Evolutionary conservation across 805 yeast genomes (phyloP).

Genomic region (Myxozyma kluyveri): DNA sequence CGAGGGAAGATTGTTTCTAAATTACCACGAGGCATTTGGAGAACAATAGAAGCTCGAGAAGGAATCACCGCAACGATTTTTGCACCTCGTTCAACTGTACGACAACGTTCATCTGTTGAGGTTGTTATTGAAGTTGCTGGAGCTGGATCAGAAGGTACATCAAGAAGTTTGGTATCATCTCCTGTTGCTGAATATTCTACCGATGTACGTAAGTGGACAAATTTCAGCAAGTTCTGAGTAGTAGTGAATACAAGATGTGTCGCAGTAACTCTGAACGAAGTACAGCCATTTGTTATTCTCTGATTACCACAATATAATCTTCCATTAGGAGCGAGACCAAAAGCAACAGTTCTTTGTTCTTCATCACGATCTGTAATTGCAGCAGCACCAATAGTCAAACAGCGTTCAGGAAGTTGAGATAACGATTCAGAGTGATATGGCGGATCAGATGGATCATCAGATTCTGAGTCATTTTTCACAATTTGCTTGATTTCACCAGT

Average conservation of each 20-base stretch:
- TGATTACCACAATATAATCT: slow-evolving; percentile 63
- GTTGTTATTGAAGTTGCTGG: slow-evolving; percentile 8
- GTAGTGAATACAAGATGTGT: slow-evolving; percentile 78
- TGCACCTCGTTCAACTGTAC: slow-evolving; percentile 91
- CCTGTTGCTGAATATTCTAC: neutral
- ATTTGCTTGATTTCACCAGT: slow-evolving; percentile 15
- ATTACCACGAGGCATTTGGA: slow-evolving; percentile 96
- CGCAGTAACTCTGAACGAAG: slow-evolving; percentile 74
- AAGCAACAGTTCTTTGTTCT: slow-evolving; percentile 44
- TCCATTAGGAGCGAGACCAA: slow-evolving; percentile 76
- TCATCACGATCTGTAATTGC: neutral
- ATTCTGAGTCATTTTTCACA: neutral
- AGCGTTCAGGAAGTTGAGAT: slow-evolving; percentile 20
- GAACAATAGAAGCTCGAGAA: slow-evolving; percentile 71
- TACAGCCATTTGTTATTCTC: slow-evolving; percentile 68
- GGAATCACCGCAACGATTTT: slow-evolving; percentile 79
- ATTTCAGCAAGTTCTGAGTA: slow-evolving; percentile 78
- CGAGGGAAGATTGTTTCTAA: slow-evolving; percentile 92
- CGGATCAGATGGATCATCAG: neutral
- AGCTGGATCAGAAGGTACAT: slow-evolving; percentile 40
- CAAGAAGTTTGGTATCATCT: slow-evolving; percentile 27
- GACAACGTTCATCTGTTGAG: slow-evolving; percentile 69
- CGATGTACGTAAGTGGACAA: slow-evolving; percentile 58
- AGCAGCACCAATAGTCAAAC: slow-evolving; percentile 15
- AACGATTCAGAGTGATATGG: slow-evolving; percentile 1